phyloP scores from a whole-genome alignment of 768 basidiomycete genomes.

The Boletus subcaerulescens region DNA sequence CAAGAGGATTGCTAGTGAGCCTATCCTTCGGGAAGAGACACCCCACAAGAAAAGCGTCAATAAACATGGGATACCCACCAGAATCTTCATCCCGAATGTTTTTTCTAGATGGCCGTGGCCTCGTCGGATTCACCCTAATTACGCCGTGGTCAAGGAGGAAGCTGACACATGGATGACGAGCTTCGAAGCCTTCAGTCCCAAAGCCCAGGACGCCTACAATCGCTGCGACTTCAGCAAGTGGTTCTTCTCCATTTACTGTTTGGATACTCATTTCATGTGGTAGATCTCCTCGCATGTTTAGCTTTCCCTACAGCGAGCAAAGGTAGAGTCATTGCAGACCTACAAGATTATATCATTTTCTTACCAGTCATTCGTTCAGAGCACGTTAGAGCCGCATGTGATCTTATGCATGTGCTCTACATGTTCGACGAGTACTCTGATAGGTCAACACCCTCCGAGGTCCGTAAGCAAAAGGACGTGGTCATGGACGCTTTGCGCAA shows the following conservation, averaged over 20 bases:
- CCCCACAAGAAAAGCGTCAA: not conserved
- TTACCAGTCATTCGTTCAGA: conserved; percentile 1
- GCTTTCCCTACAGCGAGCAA: conserved; percentile 5
- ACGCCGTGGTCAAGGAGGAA: conserved; percentile 2
- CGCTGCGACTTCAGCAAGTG: conserved; percentile 9
- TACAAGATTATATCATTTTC: not conserved
- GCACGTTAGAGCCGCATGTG: conserved; percentile 37
- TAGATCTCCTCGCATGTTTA: conserved; percentile 11
- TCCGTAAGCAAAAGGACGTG: conserved; percentile 22
- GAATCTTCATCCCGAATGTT: conserved; percentile 11
- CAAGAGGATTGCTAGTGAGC: not conserved
- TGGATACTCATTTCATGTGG: not conserved
- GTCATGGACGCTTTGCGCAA: conserved; percentile 21
- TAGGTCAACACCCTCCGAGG: conserved; percentile 29
- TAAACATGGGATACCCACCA: not conserved
- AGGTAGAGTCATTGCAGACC: not conserved
- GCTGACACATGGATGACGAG: conserved; percentile 2
- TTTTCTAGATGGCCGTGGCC: conserved; percentile 15
- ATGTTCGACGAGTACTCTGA: conserved; percentile 53
- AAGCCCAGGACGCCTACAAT: conserved; percentile 11
- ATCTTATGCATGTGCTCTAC: conserved; percentile 51
- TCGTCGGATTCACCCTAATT: conserved; percentile 6
- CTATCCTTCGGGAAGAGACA: not conserved
- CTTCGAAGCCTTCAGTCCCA: conserved; percentile 10
- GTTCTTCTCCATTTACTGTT: not conserved